Evolutionary conservation across 345 rosid species (phyloP).

Genomic region (Durio zibethinus): DNA sequence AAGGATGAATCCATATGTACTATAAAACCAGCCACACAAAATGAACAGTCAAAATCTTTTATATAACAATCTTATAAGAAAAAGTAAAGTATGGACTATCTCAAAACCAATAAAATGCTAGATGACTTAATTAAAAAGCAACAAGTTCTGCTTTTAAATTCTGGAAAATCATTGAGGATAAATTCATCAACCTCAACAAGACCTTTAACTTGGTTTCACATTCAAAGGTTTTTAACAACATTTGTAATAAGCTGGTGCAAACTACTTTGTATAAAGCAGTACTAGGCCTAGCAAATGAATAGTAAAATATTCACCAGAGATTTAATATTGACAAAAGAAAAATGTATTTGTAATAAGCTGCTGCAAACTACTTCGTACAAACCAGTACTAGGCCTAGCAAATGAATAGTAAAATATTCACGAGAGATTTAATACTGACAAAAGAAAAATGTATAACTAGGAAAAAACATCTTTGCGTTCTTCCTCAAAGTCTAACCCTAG

Average conservation of each 20-base stretch:
- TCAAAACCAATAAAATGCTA: not conserved
- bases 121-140: not conserved
- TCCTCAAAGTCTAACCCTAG: not conserved
- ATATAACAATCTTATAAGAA: not conserved
- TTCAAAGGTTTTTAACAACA: not conserved
- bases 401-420: not conserved
- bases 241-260: not conserved
- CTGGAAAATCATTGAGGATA: not conserved
- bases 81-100: not conserved
- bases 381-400: not conserved
- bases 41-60: conserved; percentile 5
- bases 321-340: not conserved
- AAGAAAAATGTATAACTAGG: not conserved
- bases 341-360: not conserved
- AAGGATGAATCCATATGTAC: conserved; percentile 94
- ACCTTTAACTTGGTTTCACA: not conserved
- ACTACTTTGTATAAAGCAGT: not conserved
- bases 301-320: not conserved
- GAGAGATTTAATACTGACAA: not conserved
- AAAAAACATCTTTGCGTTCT: not conserved
- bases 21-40: conserved; percentile 32
- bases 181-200: not conserved
- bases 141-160: not conserved
- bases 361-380: not conserved
- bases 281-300: not conserved